Conservation (phyloP, 1,284 basidiomycete species). For the Apiotrichum porosum region DNA sequence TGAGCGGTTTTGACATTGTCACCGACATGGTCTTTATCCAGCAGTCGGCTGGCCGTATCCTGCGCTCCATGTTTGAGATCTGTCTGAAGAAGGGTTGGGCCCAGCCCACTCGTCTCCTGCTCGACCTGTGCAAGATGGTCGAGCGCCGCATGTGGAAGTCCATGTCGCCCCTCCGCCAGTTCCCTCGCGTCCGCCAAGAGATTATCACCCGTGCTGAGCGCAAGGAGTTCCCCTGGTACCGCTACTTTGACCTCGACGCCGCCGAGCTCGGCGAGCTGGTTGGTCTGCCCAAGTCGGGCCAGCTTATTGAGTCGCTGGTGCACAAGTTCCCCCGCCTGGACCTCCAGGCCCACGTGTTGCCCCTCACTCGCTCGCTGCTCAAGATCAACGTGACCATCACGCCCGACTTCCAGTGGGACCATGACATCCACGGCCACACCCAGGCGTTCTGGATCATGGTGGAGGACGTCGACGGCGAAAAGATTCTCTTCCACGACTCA, state of each 20-base stretch:
- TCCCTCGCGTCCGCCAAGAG: slow-evolving; percentile 63
- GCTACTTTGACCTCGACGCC: slow-evolving; percentile 85
- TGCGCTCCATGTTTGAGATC: slow-evolving; percentile 97
- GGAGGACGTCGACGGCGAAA: slow-evolving; percentile 95
- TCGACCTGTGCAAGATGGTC: slow-evolving; percentile 97
- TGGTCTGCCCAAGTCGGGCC: slow-evolving; percentile 85
- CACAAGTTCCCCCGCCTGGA: slow-evolving; percentile 95
- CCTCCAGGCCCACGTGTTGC: slow-evolving; percentile 88
- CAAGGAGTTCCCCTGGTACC: slow-evolving; percentile 98
- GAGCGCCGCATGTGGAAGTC: slow-evolving; percentile 93
- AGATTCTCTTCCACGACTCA: slow-evolving; percentile 87
- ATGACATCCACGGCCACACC: slow-evolving; percentile 80
- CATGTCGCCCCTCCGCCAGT: slow-evolving; percentile 95
- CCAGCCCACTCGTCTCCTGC: slow-evolving; percentile 78
- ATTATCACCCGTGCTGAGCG: slow-evolving; percentile 90
- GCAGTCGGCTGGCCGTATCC: slow-evolving; percentile 85
- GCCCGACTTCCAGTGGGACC: slow-evolving; percentile 97
- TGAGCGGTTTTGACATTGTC: slow-evolving; percentile 93
- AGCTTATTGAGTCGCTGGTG: slow-evolving; percentile 87
- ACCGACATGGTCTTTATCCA: slow-evolving; percentile 98
- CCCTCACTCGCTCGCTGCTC: slow-evolving; percentile 81
- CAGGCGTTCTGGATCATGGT: slow-evolving; percentile 91
- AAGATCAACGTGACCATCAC: slow-evolving; percentile 85
- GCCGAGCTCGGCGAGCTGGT: slow-evolving; percentile 91
- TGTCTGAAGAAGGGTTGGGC: slow-evolving; percentile 99